Evolutionary conservation across 2,329 filamentous ascomycete genomes (phyloP).

Genomic region (Xylariaceae sp.): DNA sequence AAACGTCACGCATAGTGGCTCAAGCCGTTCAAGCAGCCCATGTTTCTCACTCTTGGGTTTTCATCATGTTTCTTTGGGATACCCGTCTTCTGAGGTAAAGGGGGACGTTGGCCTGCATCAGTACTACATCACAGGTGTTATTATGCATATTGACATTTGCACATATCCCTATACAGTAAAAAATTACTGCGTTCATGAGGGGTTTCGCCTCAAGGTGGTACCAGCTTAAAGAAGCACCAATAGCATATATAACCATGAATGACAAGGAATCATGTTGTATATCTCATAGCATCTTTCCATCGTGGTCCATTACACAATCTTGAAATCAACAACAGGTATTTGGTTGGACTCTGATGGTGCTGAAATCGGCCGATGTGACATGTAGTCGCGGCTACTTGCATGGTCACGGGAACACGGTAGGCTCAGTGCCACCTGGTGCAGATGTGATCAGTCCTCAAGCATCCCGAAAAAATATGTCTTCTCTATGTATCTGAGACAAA

Average conservation of each 20-base stretch:
- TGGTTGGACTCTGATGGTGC: not conserved
- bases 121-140: not conserved
- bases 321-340: too few relatives aligned
- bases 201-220: not conserved
- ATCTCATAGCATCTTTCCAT: not conserved
- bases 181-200: not conserved
- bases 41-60: not conserved
- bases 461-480: not conserved
- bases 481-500: slow-evolving; percentile 5
- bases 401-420: slow-evolving; percentile 7
- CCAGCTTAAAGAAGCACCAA: slow-evolving; percentile 3
- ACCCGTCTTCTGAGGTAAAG: not conserved
- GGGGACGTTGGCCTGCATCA: not conserved
- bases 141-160: not conserved
- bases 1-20: not conserved
- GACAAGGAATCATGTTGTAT: not conserved
- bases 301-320: not conserved
- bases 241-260: slow-evolving; percentile 13
- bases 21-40: not conserved
- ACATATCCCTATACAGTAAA: slow-evolving; percentile 4
- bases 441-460: not conserved
- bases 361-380: slow-evolving; percentile 15
- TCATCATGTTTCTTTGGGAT: slow-evolving; percentile 2
- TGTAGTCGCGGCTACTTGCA: slow-evolving; percentile 19
- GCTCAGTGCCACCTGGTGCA: not conserved